Percentiles rank a stretch among this genome's conserved stretches.
phyloP scores from a whole-genome alignment of 768 basidiomycete genomes.

The Amanita inopinata region DNA sequence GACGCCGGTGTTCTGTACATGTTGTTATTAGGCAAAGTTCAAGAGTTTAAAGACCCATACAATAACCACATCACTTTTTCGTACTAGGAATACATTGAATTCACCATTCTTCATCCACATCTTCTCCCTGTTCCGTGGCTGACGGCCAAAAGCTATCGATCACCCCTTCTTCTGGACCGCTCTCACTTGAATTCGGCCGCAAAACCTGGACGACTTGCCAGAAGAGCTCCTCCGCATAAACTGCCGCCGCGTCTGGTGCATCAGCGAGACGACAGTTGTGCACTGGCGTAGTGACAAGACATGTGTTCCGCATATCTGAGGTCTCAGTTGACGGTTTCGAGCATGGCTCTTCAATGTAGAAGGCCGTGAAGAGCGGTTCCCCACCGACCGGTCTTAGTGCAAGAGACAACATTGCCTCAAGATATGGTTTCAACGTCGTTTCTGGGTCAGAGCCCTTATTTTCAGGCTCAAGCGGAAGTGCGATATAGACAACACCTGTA shows the following conservation, averaged over 20 bases:
- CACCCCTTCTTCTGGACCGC: conserved; percentile 12
- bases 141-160: conserved; percentile 29
- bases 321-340: conserved; percentile 23
- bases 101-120: conserved; percentile 21
- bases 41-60: no score
- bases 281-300: conserved; percentile 17
- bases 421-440: conserved; percentile 45
- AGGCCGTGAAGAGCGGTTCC: conserved; percentile 42
- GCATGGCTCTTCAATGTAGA: conserved; percentile 36
- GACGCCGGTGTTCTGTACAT: no score
- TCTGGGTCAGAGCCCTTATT: conserved; percentile 22
- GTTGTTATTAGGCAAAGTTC: no score
- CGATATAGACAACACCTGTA: conserved; percentile 52
- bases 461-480: conserved; percentile 32
- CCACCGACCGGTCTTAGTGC: conserved; percentile 14
- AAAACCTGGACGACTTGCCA: conserved; percentile 27
- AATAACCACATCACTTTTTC: background rate
- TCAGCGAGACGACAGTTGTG: conserved; percentile 34
- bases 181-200: conserved; percentile 1
- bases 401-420: conserved; percentile 35
- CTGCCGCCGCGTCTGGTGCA: conserved; percentile 46
- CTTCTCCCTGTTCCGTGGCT: conserved; percentile 22
- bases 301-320: conserved; percentile 9
- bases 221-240: conserved; percentile 48
- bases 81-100: background rate